Base-by-base conservation (phyloP, 495 filamentous ascomycete genomes). In the Xylaria castorea region DNA sequence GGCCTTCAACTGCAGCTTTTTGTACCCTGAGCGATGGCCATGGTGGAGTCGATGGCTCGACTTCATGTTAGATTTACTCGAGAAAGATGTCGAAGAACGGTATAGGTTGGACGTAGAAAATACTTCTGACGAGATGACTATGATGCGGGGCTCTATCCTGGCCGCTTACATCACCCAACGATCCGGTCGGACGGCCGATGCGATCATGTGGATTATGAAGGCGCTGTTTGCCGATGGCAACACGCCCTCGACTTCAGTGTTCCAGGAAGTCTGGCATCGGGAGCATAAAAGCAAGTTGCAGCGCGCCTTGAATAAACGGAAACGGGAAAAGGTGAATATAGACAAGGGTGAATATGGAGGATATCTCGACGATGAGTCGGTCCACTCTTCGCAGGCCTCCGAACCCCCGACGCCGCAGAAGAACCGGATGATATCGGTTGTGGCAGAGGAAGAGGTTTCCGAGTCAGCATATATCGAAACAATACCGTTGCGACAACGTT, bases 1-100 rank as follows among this genome's bases (percentile, higher is more conserved):
- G 96, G 91, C 92, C 0, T 97, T 98, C 80, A 95, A 94, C 75
- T 99, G 96, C 81, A 94, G 93, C 20, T 86, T 93, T 3, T 80
- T 86, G 53, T 85, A 95, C 68, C 82, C 83, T 5, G 87, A 86
- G 50, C 84, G 94, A 30, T 99, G 96, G 96, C 88, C 87, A 68
- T 86, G 89, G 76, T 99, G 96, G 96, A 90, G 87, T 71, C 79
- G 89, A 8, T 97, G 94, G 93, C 84, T 98, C 5, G 88, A 91
- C 36, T 91, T 91, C 53, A 92, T 97, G 89, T 79, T 97, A 22
- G 89, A 93, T 46, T 87, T 93, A 22, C 76, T 98, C 1, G 89
- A 96, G 75, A 85, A 84, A 55, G 96, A 99, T 76, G 92, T 93
- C 86, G 78, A 83, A 3, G 88, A 91, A 61, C 83, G 94, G 22